Base-by-base conservation (phyloP, 768 basidiomycete species). In the Candolleomyces efflorescens region DNA sequence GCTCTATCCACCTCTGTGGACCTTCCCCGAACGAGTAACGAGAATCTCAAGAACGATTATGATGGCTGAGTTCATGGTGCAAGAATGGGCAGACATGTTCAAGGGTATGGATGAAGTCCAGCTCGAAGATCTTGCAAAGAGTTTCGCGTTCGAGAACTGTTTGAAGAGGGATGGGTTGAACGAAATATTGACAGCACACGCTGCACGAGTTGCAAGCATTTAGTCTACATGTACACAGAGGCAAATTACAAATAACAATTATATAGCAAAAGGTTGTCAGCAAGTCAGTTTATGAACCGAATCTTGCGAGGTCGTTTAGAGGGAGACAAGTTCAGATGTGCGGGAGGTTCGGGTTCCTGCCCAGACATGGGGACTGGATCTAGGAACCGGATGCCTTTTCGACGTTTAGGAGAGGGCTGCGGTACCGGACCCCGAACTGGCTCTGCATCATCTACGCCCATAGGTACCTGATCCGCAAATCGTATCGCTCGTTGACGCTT, bases 71-170 rank as follows among this genome's bases (percentile, higher is more conserved):
- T 90, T 82, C 67, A 73, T 91, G 63, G 80, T 87, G 39, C 76
- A 76, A 64, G 87, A 88, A 67, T 90, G 87, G 85, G 87, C 87
- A 17, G 84, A 85, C 45, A 78, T 82, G 63, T 86, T 89, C 68
- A 67, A 71, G 3, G 84, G 85, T 0, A 79, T 80, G 74, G 79
- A 73, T 32, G 73, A 81, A 63, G 73, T 65, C 54, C 80, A 89
- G 70, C 67, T 93, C 54, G 89, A 93, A 64, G 80, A 77, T 59
- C 76, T 93, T 37, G 90, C 90, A 5, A 75, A 79, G 65, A 88
- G 87, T 68, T 92, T 93, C 74, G 73, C 77, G 62, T 88, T 86
- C 64, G 86, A 84, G 53, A 80, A 85, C 61, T 93, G 90, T 69
- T 60, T 80, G 64, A 81, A 84, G 69, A 74, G 90, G 44, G 84